Percentiles rank a stretch among this genome's conserved stretches.
These are phyloP conservation scores for Lactarius pseudohatsudake DNA, from an alignment of 768 basidiomycete species.

Conservation along the genomic window DNA sequence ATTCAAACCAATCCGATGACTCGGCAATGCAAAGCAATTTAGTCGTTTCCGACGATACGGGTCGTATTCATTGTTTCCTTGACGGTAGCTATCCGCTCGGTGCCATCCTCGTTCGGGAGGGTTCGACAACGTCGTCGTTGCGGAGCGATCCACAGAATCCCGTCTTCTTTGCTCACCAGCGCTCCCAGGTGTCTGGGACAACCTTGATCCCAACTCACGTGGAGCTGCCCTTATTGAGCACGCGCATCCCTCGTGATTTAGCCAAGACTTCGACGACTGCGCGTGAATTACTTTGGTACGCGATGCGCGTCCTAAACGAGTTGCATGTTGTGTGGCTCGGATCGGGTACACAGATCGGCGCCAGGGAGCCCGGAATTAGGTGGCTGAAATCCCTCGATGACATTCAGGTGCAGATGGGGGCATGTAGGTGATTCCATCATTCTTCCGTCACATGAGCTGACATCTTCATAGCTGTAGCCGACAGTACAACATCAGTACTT, in stretches of 20 bases:
- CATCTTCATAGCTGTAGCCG: slow-evolving; percentile 38
- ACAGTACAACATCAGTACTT: slow-evolving; percentile 59
- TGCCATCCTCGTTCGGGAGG: slow-evolving; percentile 41
- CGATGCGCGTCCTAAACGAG: slow-evolving; percentile 66
- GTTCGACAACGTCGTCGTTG: slow-evolving; percentile 36
- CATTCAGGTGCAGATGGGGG: slow-evolving; percentile 49
- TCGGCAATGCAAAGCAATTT: slow-evolving; percentile 59
- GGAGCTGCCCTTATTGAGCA: slow-evolving; percentile 56
- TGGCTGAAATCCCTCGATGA: slow-evolving; percentile 68
- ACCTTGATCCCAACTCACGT: slow-evolving; percentile 47
- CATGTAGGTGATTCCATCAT: slow-evolving; percentile 51
- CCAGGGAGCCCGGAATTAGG: slow-evolving; percentile 67
- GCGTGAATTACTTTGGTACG: slow-evolving; percentile 71
- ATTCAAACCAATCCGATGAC: slow-evolving; percentile 49
- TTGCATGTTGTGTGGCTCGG: slow-evolving; percentile 76
- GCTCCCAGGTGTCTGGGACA: slow-evolving; percentile 34
- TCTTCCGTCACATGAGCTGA: slow-evolving; percentile 34
- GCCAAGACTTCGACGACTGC: slow-evolving; percentile 68
- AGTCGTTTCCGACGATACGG: slow-evolving; percentile 55
- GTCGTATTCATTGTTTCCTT: slow-evolving; percentile 62
- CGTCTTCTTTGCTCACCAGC: slow-evolving; percentile 51
- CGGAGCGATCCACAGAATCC: slow-evolving; percentile 49
- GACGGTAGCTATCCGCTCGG: slow-evolving; percentile 79
- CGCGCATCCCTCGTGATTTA: slow-evolving; percentile 61
- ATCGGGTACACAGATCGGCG: slow-evolving; percentile 60